Evolutionary conservation across 192 early-diverging fungal genomes (phyloP).

Genomic region (Dispira parvispora): DNA sequence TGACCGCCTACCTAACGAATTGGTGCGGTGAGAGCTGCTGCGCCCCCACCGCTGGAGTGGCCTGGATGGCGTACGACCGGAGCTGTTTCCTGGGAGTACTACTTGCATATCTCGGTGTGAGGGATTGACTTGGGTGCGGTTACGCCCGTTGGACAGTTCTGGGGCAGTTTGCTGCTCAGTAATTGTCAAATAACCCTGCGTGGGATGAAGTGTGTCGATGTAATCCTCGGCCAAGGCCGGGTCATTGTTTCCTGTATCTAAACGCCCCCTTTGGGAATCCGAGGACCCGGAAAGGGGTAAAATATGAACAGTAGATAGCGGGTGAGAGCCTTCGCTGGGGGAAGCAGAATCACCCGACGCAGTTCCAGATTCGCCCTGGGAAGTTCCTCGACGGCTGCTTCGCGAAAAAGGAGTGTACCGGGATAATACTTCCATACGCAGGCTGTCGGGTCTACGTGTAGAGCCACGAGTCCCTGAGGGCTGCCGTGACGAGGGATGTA

Average conservation of each 20-base stretch:
- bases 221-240: not conserved
- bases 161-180: not conserved
- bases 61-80: not conserved
- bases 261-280: not conserved
- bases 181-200: not conserved
- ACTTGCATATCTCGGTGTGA: not conserved
- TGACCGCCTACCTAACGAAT: not conserved
- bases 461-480: too few relatives aligned
- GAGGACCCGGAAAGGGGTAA: not conserved
- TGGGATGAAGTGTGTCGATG: not conserved
- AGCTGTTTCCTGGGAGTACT: not conserved
- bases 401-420: not conserved
- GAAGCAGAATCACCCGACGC: not conserved
- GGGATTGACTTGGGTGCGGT: not conserved
- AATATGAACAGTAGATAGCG: not conserved
- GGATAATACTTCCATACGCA: too few relatives aligned
- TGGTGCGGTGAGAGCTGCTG: not conserved
- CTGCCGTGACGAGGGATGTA: too few relatives aligned
- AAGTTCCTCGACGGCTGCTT: not conserved
- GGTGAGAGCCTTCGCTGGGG: not conserved
- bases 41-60: not conserved
- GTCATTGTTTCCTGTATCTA: not conserved
- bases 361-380: not conserved
- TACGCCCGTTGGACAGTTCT: not conserved
- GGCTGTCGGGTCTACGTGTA: too few relatives aligned